These are phyloP conservation scores for Penicillium nordicum DNA, from an alignment of 2,329 filamentous ascomycete species.

Conservation along the genomic window DNA sequence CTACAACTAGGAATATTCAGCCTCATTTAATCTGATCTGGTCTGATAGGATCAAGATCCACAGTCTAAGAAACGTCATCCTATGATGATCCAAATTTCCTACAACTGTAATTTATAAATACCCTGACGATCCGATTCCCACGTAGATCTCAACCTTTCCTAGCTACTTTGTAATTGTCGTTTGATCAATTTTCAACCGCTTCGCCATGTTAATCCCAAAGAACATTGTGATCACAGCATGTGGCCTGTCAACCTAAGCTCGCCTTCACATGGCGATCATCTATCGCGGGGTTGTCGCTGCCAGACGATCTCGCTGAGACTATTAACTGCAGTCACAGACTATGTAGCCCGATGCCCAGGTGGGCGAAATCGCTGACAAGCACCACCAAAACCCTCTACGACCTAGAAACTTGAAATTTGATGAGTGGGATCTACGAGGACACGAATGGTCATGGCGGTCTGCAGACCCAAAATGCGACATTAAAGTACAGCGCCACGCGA, in stretches of 20 bases:
- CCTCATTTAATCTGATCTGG: too few relatives aligned
- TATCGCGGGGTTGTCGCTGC: neutral
- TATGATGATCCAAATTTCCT: neutral
- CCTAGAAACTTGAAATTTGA: neutral
- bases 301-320: neutral
- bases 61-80: neutral
- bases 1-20: neutral
- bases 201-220: neutral
- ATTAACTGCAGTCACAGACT: neutral
- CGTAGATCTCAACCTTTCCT: neutral
- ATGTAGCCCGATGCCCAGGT: neutral
- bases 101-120: neutral
- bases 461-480: slow-evolving; percentile 7
- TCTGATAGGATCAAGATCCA: neutral
- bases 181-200: neutral
- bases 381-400: neutral
- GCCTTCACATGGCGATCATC: slow-evolving; percentile 1
- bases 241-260: neutral
- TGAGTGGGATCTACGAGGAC: slow-evolving; percentile 1
- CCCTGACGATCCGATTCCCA: neutral
- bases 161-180: too few relatives aligned
- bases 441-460: neutral
- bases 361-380: neutral
- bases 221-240: neutral
- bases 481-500: neutral